Evolutionary conservation across 352 stramenopile species (phyloP), one percentile per base, ranked within the genome.

Genomic region (Salisapilia sapeloensis): DNA sequence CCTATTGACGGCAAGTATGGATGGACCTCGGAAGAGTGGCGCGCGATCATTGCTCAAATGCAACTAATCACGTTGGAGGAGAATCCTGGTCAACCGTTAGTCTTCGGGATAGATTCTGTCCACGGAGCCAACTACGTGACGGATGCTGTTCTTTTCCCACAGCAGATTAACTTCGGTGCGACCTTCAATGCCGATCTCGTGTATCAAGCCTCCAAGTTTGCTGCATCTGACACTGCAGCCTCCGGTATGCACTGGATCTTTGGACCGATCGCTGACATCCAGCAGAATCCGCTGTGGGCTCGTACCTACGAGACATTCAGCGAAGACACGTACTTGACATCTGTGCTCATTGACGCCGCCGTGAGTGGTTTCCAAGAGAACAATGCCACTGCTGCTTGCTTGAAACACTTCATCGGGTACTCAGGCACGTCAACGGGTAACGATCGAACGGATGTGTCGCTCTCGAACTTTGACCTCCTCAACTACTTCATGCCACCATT

Each of bases 281-380:
- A 71, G 0, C 69, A 79, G 31, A 85, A 95, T 40, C 70, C 81
- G 0, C 53, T 86, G 9, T 96, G 86, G 85, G 47, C 71, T 3
- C 55, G 87, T 11, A 84, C 89, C 4, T 96, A 76, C 38, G 90
- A 97, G 50, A 96, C 85, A 8, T 97, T 96, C 56, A 84, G 90
- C 4, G 82, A 96, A 67, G 83, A 96, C 37, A 78, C 81, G 5
- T 42, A 81, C 20, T 18, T 95, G 5, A 79, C 79, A 1, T 67
- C 75, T 0, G 46, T 72, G 24, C 86, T 96, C 66, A 81, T 61
- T 1, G 48, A 63, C 22, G 60, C 60, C 3, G 67, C 91, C 29
- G 48, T 94, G 17, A 47, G 61, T 5, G 86, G 86, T 4, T 60
- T 96, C 20, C 83, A 96, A 44, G 56, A 47, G 31, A 62, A 56